A percentile compares a stretch with the other conserved stretches of the same genome.
Conservation (phyloP, 345 rosid genomes). For the Nasturtium officinale region DNA sequence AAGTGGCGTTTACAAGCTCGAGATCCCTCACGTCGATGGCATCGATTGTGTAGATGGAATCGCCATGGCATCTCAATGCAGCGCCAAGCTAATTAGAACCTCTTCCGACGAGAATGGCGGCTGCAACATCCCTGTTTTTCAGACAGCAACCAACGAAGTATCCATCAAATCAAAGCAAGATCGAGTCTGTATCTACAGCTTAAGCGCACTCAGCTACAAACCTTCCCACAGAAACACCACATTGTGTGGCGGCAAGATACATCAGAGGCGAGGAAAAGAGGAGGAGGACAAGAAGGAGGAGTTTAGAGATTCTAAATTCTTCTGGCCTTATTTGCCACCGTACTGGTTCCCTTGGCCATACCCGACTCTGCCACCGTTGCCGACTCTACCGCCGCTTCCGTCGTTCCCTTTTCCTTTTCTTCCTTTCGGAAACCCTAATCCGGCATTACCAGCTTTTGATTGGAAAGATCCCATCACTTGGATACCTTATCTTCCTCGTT, state of each 20-base stretch:
- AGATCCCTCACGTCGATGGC: conserved; percentile 77
- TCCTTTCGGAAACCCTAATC: conserved; percentile 46
- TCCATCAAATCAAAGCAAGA: conserved; percentile 74
- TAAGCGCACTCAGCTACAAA: conserved; percentile 68
- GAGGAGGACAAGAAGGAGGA: conserved; percentile 35
- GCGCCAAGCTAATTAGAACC: conserved; percentile 62
- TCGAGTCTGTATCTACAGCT: conserved; percentile 80
- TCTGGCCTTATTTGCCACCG: conserved; percentile 61
- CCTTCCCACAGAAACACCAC: conserved; percentile 61
- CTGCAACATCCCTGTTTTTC: conserved; percentile 62
- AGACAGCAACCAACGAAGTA: conserved; percentile 61
- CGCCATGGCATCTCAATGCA: conserved; percentile 59
- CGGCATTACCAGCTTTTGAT: conserved; percentile 57
- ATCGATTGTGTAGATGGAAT: conserved; percentile 73
- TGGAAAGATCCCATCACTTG: conserved; percentile 67
- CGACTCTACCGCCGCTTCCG: conserved; percentile 47
- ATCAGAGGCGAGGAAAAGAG: conserved; percentile 39
- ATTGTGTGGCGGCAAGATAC: conserved; percentile 41
- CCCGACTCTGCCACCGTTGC: conserved; percentile 40
- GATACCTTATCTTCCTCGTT: conserved; percentile 59
- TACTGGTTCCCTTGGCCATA: conserved; percentile 62
- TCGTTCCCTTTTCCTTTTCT: conserved; percentile 48
- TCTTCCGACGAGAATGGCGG: conserved; percentile 41
- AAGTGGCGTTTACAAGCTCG: conserved; percentile 70
- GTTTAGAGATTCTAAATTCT: conserved; percentile 57